Evolutionary conservation across 805 yeast genomes (phyloP), one percentile per base, ranked within the genome.

Genomic region (Dipodascopsis uninucleata): DNA sequence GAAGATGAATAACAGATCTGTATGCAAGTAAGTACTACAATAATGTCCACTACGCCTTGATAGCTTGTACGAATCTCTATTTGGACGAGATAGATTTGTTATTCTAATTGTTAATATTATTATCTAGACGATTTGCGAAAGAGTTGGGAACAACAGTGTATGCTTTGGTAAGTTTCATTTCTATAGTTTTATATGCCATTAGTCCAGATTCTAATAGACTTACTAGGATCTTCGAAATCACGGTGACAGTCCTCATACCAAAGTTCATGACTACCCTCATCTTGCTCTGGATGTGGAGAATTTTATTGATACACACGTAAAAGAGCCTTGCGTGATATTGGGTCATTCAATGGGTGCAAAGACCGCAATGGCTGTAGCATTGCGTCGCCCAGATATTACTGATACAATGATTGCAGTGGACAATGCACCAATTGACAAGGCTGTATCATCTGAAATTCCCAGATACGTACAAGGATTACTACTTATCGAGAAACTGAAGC

Each of bases 241-340:
- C 61, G 98, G 98, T 1, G 79, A 74, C n/a, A 85, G 96, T 1
- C 96, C 96, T 1, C 94, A 84, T 56, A 61, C 58, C n/a, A 59
- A 63, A 0, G 67, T 82, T 24, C 85, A 85, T 58, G 89, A 84
- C 59, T 89, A 89, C 63, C 82, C 84, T 1, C 70, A 89, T 1
- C 69, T 90, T 68, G 82, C 96, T 0, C 81, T 85, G 0, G 98
- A 90, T 62, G 87, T 90, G n/a, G 87, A 81, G 54, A 57, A 66
- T 16, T 90, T 88, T 60, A 74, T 89, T 8, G 57, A 60, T 1
- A 76, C 75, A 2, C 69, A 72, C 31, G 54, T 63, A 2, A 55
- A 72, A 35, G 55, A 61, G 20, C 42, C 61, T 51, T 45, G 68
- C 1, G 52, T 61, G 9, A 42, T 70, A 14, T 62, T 70, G 25